Evolutionary conservation across 176 grass and related monocot genomes (phyloP).

Genomic region (Cenchrus purpureus): DNA sequence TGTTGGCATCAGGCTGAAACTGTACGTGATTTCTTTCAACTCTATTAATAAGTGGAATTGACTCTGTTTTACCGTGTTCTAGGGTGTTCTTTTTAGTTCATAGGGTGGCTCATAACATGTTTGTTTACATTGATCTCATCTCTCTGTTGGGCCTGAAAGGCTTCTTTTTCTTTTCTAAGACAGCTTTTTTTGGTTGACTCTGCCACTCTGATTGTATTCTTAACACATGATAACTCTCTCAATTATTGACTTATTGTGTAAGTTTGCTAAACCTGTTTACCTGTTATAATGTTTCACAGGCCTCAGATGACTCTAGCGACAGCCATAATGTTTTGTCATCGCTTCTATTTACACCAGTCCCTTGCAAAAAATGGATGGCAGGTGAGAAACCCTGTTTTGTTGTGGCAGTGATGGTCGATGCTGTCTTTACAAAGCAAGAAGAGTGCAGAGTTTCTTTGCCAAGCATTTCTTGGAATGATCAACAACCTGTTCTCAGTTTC

Average conservation of each 20-base stretch:
- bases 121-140: conserved; percentile 13
- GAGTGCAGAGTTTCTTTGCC: not conserved
- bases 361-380: conserved; percentile 91
- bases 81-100: conserved; percentile 12
- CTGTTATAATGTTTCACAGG: conserved; percentile 46
- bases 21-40: conserved; percentile 51
- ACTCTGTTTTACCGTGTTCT: not conserved
- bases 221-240: not conserved
- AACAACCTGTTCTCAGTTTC: conserved; percentile 7
- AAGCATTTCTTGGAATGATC: conserved; percentile 3
- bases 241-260: not conserved
- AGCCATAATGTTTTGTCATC: conserved; percentile 73
- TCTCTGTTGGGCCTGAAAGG: not conserved
- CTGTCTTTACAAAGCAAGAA: not conserved
- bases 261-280: conserved; percentile 20
- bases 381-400: conserved; percentile 52
- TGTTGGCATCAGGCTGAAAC: conserved; percentile 69
- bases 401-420: conserved; percentile 15
- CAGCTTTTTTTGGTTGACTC: conserved; percentile 1
- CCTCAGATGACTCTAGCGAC: conserved; percentile 69
- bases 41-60: conserved; percentile 6
- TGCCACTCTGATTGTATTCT: not conserved
- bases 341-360: conserved; percentile 84
- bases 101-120: conserved; percentile 15
- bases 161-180: not conserved